Evolutionary conservation across 345 rosid species (phyloP), one percentile per base, ranked within the genome.

Genomic region (Pistacia integerrima): DNA sequence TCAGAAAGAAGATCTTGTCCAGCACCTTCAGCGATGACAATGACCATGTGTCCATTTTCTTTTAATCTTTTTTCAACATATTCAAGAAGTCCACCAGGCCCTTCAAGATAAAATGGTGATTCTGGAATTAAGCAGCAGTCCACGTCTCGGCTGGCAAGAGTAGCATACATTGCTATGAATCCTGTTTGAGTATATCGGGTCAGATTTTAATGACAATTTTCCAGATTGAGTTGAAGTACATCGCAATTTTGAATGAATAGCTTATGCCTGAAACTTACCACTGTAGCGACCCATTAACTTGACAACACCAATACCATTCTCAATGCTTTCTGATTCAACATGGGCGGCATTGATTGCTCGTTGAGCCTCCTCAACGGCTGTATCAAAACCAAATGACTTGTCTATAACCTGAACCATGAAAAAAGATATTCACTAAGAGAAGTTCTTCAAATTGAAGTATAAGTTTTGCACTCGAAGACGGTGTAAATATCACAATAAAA

Each of bases 301-400:
- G 64, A 90, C 94, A 67, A 90, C 33, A 67, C 92, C 90, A 64
- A 90, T 82, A n/a, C 92, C 87, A 79, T 90, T 90, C 76, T 85
- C 92, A 41, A 73, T 8, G 65, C 92, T 90, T 73, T 85, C 87
- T 30, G 90, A 77, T 83, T 90, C 90, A 11, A 88, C 94, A 76
- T 88, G 89, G 8, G 89, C 91, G 54, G 94, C 90, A 55, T 81
- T 87, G 55, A 90, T 90, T 73, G 94, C 90, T 63, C 90, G 86
- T 61, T 90, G 89, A 64, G 92, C 92, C 85, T 88, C 92, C 80
- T 90, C 90, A 38, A 88, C 89, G 54, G 88, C 92, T 77, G 89
- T 81, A 68, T 90, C 92, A 74, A 90, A 90, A 67, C 90, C 91
- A 59, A 88, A 87, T 70, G 90, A 87, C 82, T 87, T 94, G 80